Evolutionary conservation across 2,329 filamentous ascomycete species (phyloP), one percentile per base, ranked within the genome.

Genomic region (Ophiosphaerella korrae): DNA sequence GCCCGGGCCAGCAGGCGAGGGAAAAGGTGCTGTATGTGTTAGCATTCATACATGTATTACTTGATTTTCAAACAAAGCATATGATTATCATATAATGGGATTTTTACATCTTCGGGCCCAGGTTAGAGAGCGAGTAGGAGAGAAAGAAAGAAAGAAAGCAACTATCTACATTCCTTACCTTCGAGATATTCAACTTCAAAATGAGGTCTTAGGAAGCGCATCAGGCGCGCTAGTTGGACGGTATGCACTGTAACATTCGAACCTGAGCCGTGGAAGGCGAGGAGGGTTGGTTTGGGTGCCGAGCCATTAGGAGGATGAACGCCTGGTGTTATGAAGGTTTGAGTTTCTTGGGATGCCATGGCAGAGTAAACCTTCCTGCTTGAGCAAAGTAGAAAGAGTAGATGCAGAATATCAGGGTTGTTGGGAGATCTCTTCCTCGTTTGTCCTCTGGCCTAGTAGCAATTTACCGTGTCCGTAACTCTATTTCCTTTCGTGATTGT

Each of bases 241-340:
- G 54, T 64, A 42, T 73, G 70, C 14, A 72, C 60, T 12, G 61
- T 68, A 2, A 57, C 60, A 45, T 72, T 74, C 26, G 60, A 63
- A 14, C 72, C 72, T 5, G 64, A 67, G 53, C 72, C 72, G 44
- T 74, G 72, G 58, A 74, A 72, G 16, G 68, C 62, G 9, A 74
- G 65, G 12, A 74, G 35, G 1, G 65, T 71, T 1, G 71, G 68
- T 42, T 72, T n/a, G 9, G 44, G n/a, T 33, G 21, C 43, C 7
- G 42, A 11, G 9, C 3, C 6, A 11, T 38, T 29, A 11, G 26
- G 18, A 3, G 34, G 34, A 13, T 32, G 34, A 14, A 29, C 34
- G 42, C 23, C 26, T 16, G 33, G n/a, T 13, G 42, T 45, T 23
- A 38, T 26, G 23, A 38, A 45, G 8, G 42, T 38, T 29, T 34